These are phyloP conservation scores for Mucor sp. DNA, from an alignment of 371 early-diverging fungal species.

Conservation along the genomic window DNA sequence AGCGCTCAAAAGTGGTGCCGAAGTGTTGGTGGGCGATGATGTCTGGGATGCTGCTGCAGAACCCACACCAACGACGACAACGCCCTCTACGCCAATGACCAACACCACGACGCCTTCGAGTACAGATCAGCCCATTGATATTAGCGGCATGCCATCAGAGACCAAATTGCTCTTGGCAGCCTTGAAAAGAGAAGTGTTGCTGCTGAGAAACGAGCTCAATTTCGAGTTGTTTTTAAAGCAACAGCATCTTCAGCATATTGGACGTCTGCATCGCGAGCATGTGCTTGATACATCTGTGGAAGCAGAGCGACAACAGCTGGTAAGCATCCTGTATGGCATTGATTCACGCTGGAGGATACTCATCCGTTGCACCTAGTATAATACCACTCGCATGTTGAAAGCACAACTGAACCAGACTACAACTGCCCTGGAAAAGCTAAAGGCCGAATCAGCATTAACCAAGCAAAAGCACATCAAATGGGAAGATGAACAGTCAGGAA, in stretches of 20 bases:
- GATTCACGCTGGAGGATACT: not conserved
- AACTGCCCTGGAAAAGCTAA: conserved; percentile 53
- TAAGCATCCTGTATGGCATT: conserved; percentile 1
- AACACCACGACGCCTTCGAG: not conserved
- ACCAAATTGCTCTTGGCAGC: conserved; percentile 42
- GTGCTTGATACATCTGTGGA: conserved; percentile 65
- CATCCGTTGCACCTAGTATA: conserved; percentile 37
- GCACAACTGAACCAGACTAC: conserved; percentile 58
- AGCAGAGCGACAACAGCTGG: conserved; percentile 64
- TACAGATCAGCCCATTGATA: not conserved
- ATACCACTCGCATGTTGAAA: conserved; percentile 58
- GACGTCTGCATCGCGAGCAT: conserved; percentile 64
- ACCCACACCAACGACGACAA: conserved; percentile 14
- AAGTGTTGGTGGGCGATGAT: conserved; percentile 53
- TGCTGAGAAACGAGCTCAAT: conserved; percentile 64
- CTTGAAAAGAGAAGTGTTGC: conserved; percentile 59
- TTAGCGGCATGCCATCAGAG: conserved; percentile 24
- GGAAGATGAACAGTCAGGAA: conserved; percentile 64
- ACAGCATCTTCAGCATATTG: conserved; percentile 70
- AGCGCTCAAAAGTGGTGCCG: conserved; percentile 55
- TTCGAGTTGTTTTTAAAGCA: conserved; percentile 71
- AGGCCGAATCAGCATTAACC: conserved; percentile 53
- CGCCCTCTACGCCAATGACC: conserved; percentile 10
- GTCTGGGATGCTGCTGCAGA: conserved; percentile 47
- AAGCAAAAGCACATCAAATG: conserved; percentile 66